Evolutionary conservation across 2,329 filamentous ascomycete species (phyloP), one percentile per base, ranked within the genome.

Genomic region (Juglanconis sp.): DNA sequence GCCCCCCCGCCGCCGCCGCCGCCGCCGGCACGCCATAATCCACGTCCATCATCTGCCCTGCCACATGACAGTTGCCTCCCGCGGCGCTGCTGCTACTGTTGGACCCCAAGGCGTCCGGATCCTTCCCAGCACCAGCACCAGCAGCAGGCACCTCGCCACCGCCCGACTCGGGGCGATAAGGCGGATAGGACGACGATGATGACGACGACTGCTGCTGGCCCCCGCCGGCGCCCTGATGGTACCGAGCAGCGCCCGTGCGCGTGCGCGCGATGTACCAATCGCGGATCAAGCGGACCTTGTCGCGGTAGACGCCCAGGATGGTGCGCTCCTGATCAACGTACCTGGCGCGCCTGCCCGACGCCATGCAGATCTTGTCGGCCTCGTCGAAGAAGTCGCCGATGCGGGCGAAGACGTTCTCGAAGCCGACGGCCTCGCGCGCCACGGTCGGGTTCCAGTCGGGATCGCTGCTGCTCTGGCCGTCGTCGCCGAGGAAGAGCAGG

Each of bases 271-370:
- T 11, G 48, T 72, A 77, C 76, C 76, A 78, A n/a, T 74, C 71
- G 17, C 71, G 64, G 15, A 78, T 73, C 76, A 75, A 77, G 1
- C 72, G 67, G 5, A 75, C 56, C 59, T 75, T 76, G 54, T 72
- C 72, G 44, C 68, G 68, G 36, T 72, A 72, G 48, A 71, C 69
- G 1, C 67, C 57, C 56, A 75, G 66, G 1, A 71, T 62, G 7
- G 70, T 68, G 36, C 67, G 70, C 2, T 69, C 72, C 2, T 72
- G 71, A 10, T 71, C 68, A 13, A 64, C 31, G 36, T 60, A 68
- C 13, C 65, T 61, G 32, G 61, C 60, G 3, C 53, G 47, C 35
- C 63, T 67, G 64, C 53, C 64, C 59, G 46, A 17, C 11, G 53
- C 35, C 32, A 17, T 35, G 13, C 32, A 42, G 5, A 47, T 36